Base-by-base conservation (phyloP, 2,329 filamentous ascomycete species). In the Fusarium sp. region DNA sequence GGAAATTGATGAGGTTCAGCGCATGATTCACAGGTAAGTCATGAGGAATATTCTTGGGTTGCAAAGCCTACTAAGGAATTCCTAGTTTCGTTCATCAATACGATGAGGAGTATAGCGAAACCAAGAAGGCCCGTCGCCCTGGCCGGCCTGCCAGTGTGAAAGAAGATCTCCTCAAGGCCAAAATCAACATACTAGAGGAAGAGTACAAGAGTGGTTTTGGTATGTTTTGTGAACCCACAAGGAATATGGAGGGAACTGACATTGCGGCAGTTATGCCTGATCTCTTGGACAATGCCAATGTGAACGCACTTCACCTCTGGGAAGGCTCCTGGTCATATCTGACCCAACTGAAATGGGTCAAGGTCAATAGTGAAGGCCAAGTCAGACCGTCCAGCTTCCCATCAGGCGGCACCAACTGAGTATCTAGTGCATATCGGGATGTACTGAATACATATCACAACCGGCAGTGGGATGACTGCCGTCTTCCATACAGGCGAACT, bases 151-250 rank as follows among this genome's bases (percentile, higher is more conserved):
- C 94, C 24, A 93, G 88, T 78, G 90, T 91, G 28, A 91, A 90
- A 68, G 94, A 98, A 81, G 93, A 95, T 75, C 84, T 94, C 26
- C 85, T 98, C 44, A 91, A 90, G 81, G 87, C 94, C 78, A 92
- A 91, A 73, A 91, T 93, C 62, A 87, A 89, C 20, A 85, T 84
- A 3, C 92, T 98, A 73, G 87, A 92, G 79, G 92, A 92, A 76
- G 96, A 99, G 84, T 94, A 93, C 75, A 89, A 92, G 72, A 90
- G 91, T 60, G 96, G 96, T 0, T 97, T 98, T 79, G 93, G 93
- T 94, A 75, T 77, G 89, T 85, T 22, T 3, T 26, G n/a, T n/a
- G 24, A 7, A n/a, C 28, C 38, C 6, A 44, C 17, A 30, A 26
- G 15, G 34, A n/a, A 47, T 30, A 52, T 62, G 17, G n/a, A 47